Conservation (phyloP, 1,139 yeast genomes). For the Taiozyma onychis region DNA sequence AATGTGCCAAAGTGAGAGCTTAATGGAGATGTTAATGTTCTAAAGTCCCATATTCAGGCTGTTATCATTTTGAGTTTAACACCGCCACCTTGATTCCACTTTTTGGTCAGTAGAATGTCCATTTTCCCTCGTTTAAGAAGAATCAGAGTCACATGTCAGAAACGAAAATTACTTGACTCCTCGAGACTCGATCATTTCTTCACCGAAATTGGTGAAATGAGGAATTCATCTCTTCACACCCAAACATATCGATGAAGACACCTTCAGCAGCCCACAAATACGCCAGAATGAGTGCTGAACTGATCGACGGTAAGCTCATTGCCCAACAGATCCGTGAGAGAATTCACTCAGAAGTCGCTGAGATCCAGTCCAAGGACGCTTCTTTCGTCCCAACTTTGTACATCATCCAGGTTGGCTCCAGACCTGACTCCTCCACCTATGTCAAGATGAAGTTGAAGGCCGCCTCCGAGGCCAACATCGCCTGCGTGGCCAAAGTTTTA, state of each 20-base stretch:
- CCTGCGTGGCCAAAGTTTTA: constrained; percentile 51
- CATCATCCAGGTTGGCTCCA: constrained; percentile 76
- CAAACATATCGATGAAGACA: background rate
- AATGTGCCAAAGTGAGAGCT: too few relatives aligned
- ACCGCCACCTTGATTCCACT: too few relatives aligned
- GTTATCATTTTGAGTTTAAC: too few relatives aligned
- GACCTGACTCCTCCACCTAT: constrained; percentile 76
- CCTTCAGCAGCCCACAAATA: background rate
- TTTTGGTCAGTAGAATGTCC: too few relatives aligned
- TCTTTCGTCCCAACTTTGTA: constrained; percentile 72
- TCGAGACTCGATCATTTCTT: too few relatives aligned
- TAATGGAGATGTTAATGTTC: too few relatives aligned
- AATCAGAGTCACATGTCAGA: too few relatives aligned
- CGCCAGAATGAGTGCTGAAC: constrained; percentile 9
- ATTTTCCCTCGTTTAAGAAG: too few relatives aligned
- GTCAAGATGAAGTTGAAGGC: constrained; percentile 73
- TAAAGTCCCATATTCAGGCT: too few relatives aligned
- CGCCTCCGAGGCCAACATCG: constrained; percentile 61
- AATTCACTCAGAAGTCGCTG: constrained; percentile 44
- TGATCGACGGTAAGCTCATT: constrained; percentile 65
- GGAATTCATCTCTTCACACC: too few relatives aligned
- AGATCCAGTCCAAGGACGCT: constrained; percentile 46
- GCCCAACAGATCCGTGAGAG: constrained; percentile 49
- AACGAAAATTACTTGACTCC: too few relatives aligned
- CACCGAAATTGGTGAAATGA: too few relatives aligned